Percentiles rank a stretch among this genome's conserved stretches.
phyloP scores from a whole-genome alignment of 441 rosid species.

The Populus tomentosa region DNA sequence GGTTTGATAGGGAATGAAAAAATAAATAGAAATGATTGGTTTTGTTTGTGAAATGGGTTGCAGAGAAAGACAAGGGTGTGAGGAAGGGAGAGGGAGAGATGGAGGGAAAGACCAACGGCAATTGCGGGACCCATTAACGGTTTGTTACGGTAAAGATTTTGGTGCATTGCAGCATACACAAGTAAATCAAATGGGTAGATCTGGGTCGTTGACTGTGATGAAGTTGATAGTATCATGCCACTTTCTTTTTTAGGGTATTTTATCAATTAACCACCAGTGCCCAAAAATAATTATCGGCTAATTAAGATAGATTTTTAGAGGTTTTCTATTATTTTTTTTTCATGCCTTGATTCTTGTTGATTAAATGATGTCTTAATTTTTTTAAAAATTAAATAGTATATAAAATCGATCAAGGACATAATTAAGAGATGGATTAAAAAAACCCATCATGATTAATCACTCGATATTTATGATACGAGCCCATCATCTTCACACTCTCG shows the following conservation, averaged over 20 bases:
- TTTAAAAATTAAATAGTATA: too few relatives aligned
- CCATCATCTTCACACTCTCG: too few relatives aligned
- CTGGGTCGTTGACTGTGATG: not conserved
- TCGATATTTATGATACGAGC: too few relatives aligned
- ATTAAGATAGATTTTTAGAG: too few relatives aligned
- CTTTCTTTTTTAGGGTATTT: too few relatives aligned
- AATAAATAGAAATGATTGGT: not conserved
- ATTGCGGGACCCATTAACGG: conserved; percentile 36
- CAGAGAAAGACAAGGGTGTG: not conserved
- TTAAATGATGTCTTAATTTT: too few relatives aligned
- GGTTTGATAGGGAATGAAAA: not conserved
- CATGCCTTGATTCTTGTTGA: too few relatives aligned
- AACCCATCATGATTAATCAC: too few relatives aligned
- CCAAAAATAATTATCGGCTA: not conserved
- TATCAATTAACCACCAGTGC: not conserved
- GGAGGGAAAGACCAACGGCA: conserved; percentile 34
- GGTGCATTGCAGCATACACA: not conserved
- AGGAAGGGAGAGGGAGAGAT: not conserved
- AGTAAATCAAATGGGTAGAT: not conserved
- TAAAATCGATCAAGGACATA: too few relatives aligned
- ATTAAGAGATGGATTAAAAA: too few relatives aligned
- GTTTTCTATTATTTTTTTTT: too few relatives aligned
- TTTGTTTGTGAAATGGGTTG: not conserved
- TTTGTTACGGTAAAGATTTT: not conserved
- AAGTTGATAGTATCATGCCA: not conserved